Evolutionary conservation across 805 yeast species (phyloP).

Genomic region (Yamadazyma kitorensis): DNA sequence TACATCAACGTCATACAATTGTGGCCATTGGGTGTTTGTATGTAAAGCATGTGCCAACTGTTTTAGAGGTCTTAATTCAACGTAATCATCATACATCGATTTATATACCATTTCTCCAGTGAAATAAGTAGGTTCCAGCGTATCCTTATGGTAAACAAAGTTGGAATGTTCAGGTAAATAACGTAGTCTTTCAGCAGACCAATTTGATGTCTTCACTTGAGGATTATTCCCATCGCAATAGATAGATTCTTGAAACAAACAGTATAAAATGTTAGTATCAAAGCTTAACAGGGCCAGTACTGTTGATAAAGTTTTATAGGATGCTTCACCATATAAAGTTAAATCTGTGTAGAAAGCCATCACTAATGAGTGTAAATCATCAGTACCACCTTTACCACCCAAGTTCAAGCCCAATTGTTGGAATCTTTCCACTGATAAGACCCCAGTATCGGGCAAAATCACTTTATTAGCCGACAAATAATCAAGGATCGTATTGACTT

Average conservation of each 20-base stretch:
- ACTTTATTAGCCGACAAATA: conserved; percentile 29
- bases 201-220: conserved; percentile 24
- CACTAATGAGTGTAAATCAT: conserved; percentile 44
- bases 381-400: conserved; percentile 52
- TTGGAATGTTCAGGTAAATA: conserved; percentile 19
- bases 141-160: conserved; percentile 21
- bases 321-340: conserved; percentile 28
- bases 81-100: conserved; percentile 49
- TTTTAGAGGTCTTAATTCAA: conserved; percentile 39
- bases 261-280: conserved; percentile 54
- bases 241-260: conserved; percentile 57
- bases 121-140: conserved; percentile 33
- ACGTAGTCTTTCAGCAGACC: conserved; percentile 49
- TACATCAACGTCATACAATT: conserved; percentile 31
- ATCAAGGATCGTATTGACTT: conserved; percentile 36
- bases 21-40: conserved; percentile 31
- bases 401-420: conserved; percentile 51
- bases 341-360: conserved; percentile 40
- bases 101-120: conserved; percentile 58
- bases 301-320: conserved; percentile 32
- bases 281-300: conserved; percentile 38
- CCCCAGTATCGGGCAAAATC: conserved; percentile 50
- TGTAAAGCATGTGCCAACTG: conserved; percentile 39
- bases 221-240: conserved; percentile 43
- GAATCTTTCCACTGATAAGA: conserved; percentile 47